A percentile compares a stretch with the other conserved stretches of the same genome.
Evolutionary conservation across 345 rosid genomes (phyloP).

Genomic region (Boechera retrofracta): DNA sequence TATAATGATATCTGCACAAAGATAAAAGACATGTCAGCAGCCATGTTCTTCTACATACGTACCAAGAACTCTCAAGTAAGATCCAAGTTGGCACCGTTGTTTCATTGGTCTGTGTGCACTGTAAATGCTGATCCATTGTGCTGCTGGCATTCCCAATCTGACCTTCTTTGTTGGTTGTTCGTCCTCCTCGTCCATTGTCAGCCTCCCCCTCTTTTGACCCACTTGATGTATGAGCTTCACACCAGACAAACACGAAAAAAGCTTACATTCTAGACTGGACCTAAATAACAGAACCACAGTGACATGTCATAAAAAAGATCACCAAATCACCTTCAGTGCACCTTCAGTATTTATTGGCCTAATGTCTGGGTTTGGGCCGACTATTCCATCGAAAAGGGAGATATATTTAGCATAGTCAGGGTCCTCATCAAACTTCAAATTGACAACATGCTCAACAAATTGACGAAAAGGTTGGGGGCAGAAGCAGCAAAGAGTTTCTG

Average conservation of each 20-base stretch:
- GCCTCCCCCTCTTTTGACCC: conserved; percentile 94
- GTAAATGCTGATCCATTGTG: conserved; percentile 97
- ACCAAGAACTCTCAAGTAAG: conserved; percentile 24
- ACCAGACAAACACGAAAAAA: conserved; percentile 36
- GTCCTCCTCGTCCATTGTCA: conserved; percentile 86
- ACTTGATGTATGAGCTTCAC: conserved; percentile 89
- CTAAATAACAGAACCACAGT: not conserved
- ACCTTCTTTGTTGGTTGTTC: conserved; percentile 96
- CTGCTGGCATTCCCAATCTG: conserved; percentile 98
- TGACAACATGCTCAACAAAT: conserved; percentile 91
- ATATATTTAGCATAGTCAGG: conserved; percentile 92
- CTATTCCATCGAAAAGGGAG: conserved; percentile 90
- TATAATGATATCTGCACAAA: conserved; percentile 84
- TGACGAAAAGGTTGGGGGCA: conserved; percentile 90
- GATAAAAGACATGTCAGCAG: conserved; percentile 29
- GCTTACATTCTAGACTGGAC: not conserved
- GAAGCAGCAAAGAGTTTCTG: conserved; percentile 86
- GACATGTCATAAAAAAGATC: conserved; percentile 20
- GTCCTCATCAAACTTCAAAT: conserved; percentile 95
- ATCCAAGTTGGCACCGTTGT: conserved; percentile 63
- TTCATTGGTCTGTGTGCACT: conserved; percentile 97
- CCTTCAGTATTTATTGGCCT: conserved; percentile 98
- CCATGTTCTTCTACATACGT: conserved; percentile 7
- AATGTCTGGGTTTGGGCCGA: conserved; percentile 91
- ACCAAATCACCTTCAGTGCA: conserved; percentile 79